Percentiles rank a stretch among this genome's conserved stretches.
phyloP scores from a whole-genome alignment of 768 basidiomycete species.

The Omphalotus guepiniiformis region DNA sequence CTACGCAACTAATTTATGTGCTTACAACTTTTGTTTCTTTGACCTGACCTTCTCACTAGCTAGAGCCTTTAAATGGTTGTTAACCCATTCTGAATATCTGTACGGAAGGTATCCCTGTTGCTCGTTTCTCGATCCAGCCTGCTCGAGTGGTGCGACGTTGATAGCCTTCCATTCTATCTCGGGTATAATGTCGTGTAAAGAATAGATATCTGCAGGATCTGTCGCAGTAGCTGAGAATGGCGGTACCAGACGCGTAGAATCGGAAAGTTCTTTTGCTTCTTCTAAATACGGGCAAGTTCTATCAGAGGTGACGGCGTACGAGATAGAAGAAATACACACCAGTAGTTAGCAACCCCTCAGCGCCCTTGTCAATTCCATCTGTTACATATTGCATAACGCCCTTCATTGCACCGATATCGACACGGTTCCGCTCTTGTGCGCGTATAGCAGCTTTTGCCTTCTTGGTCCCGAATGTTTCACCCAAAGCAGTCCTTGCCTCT shows the following conservation, averaged over 20 bases:
- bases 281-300: constrained; percentile 35
- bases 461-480: constrained; percentile 92
- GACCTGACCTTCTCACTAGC: constrained; percentile 37
- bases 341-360: constrained; percentile 60
- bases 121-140: constrained; percentile 43
- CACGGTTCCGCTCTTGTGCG: constrained; percentile 82
- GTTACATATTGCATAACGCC: constrained; percentile 78
- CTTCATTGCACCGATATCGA: constrained; percentile 87
- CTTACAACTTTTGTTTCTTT: constrained; percentile 62
- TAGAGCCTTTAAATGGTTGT: constrained; percentile 49
- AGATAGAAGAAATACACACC: constrained; percentile 39
- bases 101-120: constrained; percentile 57
- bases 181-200: constrained; percentile 71
- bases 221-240: constrained; percentile 62
- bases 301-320: background rate
- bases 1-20: constrained; percentile 10
- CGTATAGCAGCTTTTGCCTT: constrained; percentile 86
- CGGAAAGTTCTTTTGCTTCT: constrained; percentile 58
- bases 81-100: constrained; percentile 65
- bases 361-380: constrained; percentile 74
- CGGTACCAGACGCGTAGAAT: constrained; percentile 73
- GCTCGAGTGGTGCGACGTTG: constrained; percentile 49
- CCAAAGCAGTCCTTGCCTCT: constrained; percentile 71
- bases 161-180: constrained; percentile 78
- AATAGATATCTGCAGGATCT: constrained; percentile 70